Base-by-base conservation (phyloP, 2,329 filamentous ascomycete species). In the Neonectria sp. region DNA sequence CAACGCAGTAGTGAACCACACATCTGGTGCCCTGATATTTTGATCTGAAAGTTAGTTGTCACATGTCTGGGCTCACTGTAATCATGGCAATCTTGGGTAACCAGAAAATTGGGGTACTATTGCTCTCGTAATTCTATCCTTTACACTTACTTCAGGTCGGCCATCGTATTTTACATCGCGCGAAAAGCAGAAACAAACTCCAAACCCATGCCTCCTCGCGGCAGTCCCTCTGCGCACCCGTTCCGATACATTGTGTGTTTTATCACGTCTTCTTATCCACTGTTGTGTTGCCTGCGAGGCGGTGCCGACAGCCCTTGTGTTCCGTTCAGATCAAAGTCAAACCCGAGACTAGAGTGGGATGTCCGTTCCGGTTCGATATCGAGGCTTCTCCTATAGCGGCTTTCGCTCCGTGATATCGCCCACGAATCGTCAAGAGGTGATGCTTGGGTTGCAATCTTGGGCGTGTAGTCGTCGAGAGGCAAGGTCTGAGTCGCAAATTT, bases 271-370 rank as follows among this genome's bases (percentile, higher is more conserved):
- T 24, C 40, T 17, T 45, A 45, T 12, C 40, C 40, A 3, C 40
- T 45, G 7, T 45, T 1, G 11, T 24, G 40, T 15, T 13, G 11
- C n/a, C 31, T 53, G 3, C 51, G 63, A 24, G 73, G 73, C 51
- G 73, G 73, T 46, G 73, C 73, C 17, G 71, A 74, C 40, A 75
- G 55, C 48, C 73, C 73, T 33, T 75, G 73, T 40, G 71, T 63
- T n/a, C 60, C 51, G 31, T 71, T 71, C 8, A 61, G 66, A 27
- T 75, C 73, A 53, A 75, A 56, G 46, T 73, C 71, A n/a, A 75
- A 56, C 1, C 70, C 73, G n/a, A 67, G 60, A 37, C 67, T 68
- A 2, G 73, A 71, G 7, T 75, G 73, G 13, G 68, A 70, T 3
- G 25, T 27, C 37, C 67, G 52, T 1, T 65, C 68, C 3, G 40